Evolutionary conservation across 441 rosid genomes (phyloP).

Genomic region (Pelargonium myrrhifolium): DNA sequence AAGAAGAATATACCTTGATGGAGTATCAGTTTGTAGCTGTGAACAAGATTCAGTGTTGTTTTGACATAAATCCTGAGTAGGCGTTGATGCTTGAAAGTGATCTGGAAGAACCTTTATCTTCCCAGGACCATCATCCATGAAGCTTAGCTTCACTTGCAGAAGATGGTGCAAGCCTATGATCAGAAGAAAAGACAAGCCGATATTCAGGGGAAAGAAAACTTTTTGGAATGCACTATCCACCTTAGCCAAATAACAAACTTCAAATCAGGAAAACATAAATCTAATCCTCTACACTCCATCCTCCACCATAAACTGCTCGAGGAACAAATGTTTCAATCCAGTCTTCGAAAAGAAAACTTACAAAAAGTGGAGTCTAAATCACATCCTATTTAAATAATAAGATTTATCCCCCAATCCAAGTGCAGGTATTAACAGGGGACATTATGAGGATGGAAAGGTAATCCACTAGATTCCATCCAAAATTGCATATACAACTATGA

Average conservation of each 20-base stretch:
- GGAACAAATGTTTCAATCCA: too few relatives aligned
- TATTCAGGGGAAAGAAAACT: conserved; percentile 7
- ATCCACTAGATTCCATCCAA: not conserved
- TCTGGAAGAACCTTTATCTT: conserved; percentile 56
- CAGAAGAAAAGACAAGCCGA: conserved; percentile 14
- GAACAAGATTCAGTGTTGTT: conserved; percentile 36
- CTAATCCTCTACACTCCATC: too few relatives aligned
- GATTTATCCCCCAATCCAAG: too few relatives aligned
- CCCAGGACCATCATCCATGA: conserved; percentile 66
- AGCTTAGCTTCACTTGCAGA: conserved; percentile 23
- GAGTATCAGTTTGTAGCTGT: conserved; percentile 26
- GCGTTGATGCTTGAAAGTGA: conserved; percentile 56
- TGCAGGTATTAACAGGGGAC: too few relatives aligned
- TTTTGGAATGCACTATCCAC: not conserved
- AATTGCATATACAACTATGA: not conserved
- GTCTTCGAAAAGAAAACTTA: too few relatives aligned
- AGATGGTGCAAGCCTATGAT: conserved; percentile 14
- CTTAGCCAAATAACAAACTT: not conserved
- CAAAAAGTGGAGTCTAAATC: too few relatives aligned
- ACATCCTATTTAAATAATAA: too few relatives aligned
- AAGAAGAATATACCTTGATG: conserved; percentile 33
- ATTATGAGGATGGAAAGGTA: too few relatives aligned
- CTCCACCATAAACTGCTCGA: too few relatives aligned
- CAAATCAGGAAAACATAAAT: not conserved
- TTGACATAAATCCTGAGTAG: conserved; percentile 29